Evolutionary conservation across 2,329 filamentous ascomycete genomes (phyloP).

Genomic region (Beauveria bassiana): DNA sequence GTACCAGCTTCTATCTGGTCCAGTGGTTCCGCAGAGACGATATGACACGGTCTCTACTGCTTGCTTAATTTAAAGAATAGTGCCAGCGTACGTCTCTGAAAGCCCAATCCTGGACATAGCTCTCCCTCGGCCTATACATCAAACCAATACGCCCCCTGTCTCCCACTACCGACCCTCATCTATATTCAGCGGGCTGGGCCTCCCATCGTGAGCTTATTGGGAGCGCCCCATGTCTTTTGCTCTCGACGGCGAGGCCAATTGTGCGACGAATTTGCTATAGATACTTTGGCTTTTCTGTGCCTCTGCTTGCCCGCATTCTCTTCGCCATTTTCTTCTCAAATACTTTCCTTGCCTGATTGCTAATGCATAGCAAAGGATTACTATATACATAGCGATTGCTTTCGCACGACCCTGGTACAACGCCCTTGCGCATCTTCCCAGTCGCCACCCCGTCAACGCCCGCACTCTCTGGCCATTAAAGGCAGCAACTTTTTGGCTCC

Average conservation of each 20-base stretch:
- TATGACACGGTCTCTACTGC: conserved; percentile 3
- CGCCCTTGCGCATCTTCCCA: neutral
- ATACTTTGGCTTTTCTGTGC: neutral
- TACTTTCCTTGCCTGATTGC: conserved; percentile 1
- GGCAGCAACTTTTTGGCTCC: neutral
- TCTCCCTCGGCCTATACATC: neutral
- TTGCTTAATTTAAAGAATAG: neutral
- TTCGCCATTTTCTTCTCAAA: neutral
- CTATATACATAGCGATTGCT: conserved; percentile 7
- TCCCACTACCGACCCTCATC: conserved; percentile 3
- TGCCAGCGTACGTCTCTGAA: neutral
- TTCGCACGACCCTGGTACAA: conserved; percentile 4
- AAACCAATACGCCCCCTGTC: conserved; percentile 4
- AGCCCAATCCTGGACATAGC: neutral
- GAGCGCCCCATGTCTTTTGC: neutral
- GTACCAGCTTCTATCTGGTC: neutral
- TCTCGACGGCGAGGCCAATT: neutral
- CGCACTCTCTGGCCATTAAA: neutral
- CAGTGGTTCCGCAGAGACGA: neutral
- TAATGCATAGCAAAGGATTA: neutral
- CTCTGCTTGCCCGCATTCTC: neutral
- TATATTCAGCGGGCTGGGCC: conserved; percentile 4
- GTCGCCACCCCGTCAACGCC: neutral
- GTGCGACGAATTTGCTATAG: neutral
- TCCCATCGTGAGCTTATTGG: neutral